A percentile compares a stretch with the other conserved stretches of the same genome.
These are phyloP conservation scores for Phialophora macrospora DNA, from an alignment of 2,329 filamentous ascomycete species.

Conservation along the genomic window DNA sequence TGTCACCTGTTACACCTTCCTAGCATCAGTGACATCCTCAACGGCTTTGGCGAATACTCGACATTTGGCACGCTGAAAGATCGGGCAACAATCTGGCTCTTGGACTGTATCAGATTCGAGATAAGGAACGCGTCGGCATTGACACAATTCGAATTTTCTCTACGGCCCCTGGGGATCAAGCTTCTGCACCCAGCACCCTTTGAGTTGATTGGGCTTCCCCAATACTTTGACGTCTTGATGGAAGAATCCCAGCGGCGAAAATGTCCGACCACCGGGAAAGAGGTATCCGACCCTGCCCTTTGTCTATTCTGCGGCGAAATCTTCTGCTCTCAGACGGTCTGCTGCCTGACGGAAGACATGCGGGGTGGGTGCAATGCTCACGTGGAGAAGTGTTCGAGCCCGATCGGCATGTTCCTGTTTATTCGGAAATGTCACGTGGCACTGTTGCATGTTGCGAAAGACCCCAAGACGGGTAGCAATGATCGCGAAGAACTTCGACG, in stretches of 20 bases:
- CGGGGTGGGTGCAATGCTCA: constrained; percentile 91
- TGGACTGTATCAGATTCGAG: constrained; percentile 58
- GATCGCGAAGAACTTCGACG: constrained; percentile 25
- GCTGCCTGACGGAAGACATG: constrained; percentile 72
- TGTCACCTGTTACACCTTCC: constrained; percentile 76
- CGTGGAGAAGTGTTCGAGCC: constrained; percentile 62
- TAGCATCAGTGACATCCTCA: constrained; percentile 77
- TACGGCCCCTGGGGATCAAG: constrained; percentile 48
- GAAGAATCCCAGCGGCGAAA: constrained; percentile 83
- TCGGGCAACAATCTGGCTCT: constrained; percentile 73
- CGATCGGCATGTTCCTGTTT: constrained; percentile 87
- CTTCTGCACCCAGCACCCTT: constrained; percentile 87
- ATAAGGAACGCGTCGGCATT: constrained; percentile 23
- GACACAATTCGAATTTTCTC: constrained; percentile 45
- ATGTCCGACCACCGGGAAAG: constrained; percentile 89
- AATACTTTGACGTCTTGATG: constrained; percentile 88
- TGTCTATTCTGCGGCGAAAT: constrained; percentile 97
- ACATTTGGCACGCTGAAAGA: constrained; percentile 52
- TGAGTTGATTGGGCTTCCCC: constrained; percentile 88
- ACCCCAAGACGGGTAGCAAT: constrained; percentile 26
- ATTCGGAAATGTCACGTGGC: constrained; percentile 94
- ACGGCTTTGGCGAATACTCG: constrained; percentile 55
- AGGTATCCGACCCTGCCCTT: constrained; percentile 85
- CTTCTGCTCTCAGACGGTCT: constrained; percentile 91
- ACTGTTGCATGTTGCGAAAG: constrained; percentile 67